Evolutionary conservation across 371 early-diverging fungal species (phyloP).

Genomic region (Mucor sp.): DNA sequence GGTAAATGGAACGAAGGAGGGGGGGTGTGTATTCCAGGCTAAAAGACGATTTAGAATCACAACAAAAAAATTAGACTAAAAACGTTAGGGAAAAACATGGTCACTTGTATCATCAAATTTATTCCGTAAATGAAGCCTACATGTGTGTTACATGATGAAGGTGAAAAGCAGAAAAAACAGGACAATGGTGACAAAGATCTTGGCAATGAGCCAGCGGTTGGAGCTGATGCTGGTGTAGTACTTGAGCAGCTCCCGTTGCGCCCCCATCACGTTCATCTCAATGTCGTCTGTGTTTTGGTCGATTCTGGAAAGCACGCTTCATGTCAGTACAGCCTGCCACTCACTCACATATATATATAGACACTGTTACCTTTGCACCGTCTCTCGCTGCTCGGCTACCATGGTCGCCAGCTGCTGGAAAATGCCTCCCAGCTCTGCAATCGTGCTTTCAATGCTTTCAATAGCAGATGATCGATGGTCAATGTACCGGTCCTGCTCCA

Average conservation of each 20-base stretch:
- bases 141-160: constrained; percentile 33
- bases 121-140: neutral
- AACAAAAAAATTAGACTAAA: neutral
- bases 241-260: constrained; percentile 85
- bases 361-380: constrained; percentile 73
- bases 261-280: constrained; percentile 88
- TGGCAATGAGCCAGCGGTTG: constrained; percentile 93
- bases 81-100: neutral
- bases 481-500: constrained; percentile 68
- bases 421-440: constrained; percentile 94
- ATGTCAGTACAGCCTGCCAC: neutral
- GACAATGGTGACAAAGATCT: constrained; percentile 85
- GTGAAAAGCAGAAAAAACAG: constrained; percentile 57
- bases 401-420: constrained; percentile 92
- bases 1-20: neutral
- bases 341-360: too few species aligned
- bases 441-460: constrained; percentile 93
- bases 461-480: constrained; percentile 88
- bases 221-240: constrained; percentile 88
- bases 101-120: neutral
- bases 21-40: neutral
- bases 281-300: constrained; percentile 94
- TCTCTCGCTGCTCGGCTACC: constrained; percentile 94
- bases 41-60: neutral
- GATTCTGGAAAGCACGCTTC: constrained; percentile 65